A percentile compares a stretch with the other conserved stretches of the same genome.
These are phyloP conservation scores for Juglanconis sp. DNA, from an alignment of 2,329 filamentous ascomycete species.

Conservation along the genomic window DNA sequence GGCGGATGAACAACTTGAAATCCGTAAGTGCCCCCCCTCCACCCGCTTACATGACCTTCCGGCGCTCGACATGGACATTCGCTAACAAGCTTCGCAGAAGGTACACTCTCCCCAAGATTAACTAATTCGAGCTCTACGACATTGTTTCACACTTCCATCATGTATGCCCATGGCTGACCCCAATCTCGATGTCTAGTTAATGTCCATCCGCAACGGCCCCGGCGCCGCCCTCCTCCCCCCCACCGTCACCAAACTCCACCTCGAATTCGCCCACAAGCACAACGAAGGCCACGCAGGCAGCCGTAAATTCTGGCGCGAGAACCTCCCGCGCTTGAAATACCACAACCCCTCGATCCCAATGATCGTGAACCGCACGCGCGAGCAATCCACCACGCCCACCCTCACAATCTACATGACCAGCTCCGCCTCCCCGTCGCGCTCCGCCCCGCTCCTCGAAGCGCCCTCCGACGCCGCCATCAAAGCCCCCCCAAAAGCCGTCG, in stretches of 20 bases:
- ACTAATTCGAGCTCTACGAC: too few relatives aligned
- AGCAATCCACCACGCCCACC: constrained; percentile 54
- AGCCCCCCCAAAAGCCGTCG: constrained; percentile 5
- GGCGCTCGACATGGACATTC: constrained; percentile 6
- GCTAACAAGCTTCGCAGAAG: constrained; percentile 35
- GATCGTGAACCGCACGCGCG: constrained; percentile 67
- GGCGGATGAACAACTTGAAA: constrained; percentile 72
- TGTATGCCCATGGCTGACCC: too few relatives aligned
- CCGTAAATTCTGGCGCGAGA: constrained; percentile 81
- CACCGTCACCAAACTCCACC: constrained; percentile 70
- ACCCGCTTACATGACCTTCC: neutral
- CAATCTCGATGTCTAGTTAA: constrained; percentile 48
- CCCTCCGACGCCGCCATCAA: neutral
- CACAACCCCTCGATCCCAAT: constrained; percentile 86
- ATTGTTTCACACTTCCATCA: too few relatives aligned
- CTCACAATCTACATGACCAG: constrained; percentile 61
- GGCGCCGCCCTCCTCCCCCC: constrained; percentile 79
- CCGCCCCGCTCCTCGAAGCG: constrained; percentile 12
- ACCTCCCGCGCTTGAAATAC: constrained; percentile 85
- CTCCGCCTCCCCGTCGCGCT: constrained; percentile 25
- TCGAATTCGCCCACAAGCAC: constrained; percentile 64
- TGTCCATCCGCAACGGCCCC: constrained; percentile 73
- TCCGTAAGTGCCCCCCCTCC: constrained; percentile 50
- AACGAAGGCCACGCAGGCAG: constrained; percentile 69
- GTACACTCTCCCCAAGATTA: constrained; percentile 30